These are phyloP conservation scores for Brachypodium distachyon DNA, from an alignment of 202 grass and related monocot genomes.

Conservation along the genomic window DNA sequence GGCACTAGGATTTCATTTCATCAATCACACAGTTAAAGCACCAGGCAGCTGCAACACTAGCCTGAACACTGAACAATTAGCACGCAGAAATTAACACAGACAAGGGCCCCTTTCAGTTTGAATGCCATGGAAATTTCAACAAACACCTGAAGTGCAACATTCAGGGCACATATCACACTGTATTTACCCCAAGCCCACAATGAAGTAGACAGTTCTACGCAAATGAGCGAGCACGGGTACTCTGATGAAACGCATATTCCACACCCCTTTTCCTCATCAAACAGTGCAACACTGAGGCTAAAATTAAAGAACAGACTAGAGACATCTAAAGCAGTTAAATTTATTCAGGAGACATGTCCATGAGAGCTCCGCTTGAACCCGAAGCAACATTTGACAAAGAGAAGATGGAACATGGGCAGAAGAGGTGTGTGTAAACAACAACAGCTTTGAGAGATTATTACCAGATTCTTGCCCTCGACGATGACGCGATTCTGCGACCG, in stretches of 20 bases:
- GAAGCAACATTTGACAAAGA: not conserved
- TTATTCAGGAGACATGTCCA: not conserved
- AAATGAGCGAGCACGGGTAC: not conserved
- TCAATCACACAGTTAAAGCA: not conserved
- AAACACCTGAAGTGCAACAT: not conserved
- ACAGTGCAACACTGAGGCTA: not conserved
- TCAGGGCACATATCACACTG: not conserved
- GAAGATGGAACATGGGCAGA: not conserved
- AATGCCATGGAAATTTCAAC: not conserved
- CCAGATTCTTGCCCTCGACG: slow-evolving; percentile 97
- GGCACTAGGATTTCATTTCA: not conserved
- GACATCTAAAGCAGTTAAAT: not conserved
- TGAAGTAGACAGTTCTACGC: not conserved
- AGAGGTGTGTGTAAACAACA: not conserved
- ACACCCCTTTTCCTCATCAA: not conserved
- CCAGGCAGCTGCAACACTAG: not conserved
- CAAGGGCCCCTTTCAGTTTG: not conserved
- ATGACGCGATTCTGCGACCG: slow-evolving; percentile 91
- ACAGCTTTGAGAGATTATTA: slow-evolving; percentile 30
- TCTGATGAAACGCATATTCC: not conserved
- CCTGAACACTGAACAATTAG: not conserved
- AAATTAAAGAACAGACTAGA: not conserved
- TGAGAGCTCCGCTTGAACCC: not conserved
- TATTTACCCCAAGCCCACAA: not conserved
- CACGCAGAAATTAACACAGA: not conserved